Base-by-base conservation (phyloP, 129 eudicot genomes). In the Lactuca sativa region DNA sequence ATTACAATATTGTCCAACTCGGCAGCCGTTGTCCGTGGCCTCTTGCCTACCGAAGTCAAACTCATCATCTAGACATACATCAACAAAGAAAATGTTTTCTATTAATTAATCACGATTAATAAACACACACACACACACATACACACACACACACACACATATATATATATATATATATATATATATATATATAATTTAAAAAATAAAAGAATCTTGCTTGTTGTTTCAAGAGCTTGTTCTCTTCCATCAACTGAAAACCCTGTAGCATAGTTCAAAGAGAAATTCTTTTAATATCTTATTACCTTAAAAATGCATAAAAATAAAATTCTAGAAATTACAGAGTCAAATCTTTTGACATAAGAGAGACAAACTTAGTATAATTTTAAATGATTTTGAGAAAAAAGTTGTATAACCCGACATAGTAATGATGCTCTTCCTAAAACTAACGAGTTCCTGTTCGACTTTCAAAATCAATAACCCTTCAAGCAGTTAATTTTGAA, bases 241-340 rank as follows among this genome's bases (percentile, higher is more conserved):
- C 90, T 78, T 85, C 90, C 73, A 68, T 67, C 80, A 85, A 77
- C 72, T 47, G 71, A 72, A 70, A 72, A 47, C 83, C 83, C 83
- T 84, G 75, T 64, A 74, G 73, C 68, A 74, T 51, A 57, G 44
- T 53, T 55, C 9, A 4, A 13, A 59, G 7, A 41, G 8, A 44
- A 9, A 73, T 7, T 47, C 52, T 5, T 6, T 49, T 59, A 6
- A 12, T 77, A 47, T 47, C n/a, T 47, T 10, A 69, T 15, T 33
- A 38, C 33, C 43, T 15, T 68, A 21, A 34, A 47, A 16, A 53
- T 18, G 54, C 14, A 56, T 44, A 43, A 15, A 53, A 30, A 49
- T 37, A 15, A 54, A 52, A 10, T 9, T 3, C 32, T 3, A 54
- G 11, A 8, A 2, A 9, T 74, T n/a, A 7, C 14, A 9, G 31